Base-by-base conservation (phyloP, 441 rosid species). In the Kokia cookei region DNA sequence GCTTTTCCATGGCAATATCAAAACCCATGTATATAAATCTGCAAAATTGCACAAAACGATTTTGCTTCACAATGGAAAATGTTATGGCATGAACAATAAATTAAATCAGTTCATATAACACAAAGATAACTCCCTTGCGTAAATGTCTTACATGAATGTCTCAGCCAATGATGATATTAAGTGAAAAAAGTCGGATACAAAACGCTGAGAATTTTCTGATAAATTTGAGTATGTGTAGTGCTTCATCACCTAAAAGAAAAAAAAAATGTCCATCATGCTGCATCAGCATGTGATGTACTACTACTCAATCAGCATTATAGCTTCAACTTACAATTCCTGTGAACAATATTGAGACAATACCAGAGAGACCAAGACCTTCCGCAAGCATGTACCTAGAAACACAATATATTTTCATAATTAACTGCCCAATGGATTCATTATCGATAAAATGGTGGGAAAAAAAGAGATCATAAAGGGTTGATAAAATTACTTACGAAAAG, bases 11-110 rank as follows among this genome's bases (percentile, higher is more conserved):
- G 61, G 97, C 98, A 81, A 96, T 96, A 85, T 92, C 98, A 82
- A 93, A 96, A 32, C 99, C 99, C 98, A 93, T 92, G 89, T 93
- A 96, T 75, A 96, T 96, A 79, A 96, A 96, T 80, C 99, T 96
- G 94, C 83, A 82, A 22, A 78, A 81, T 70, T 59, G 61, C 59
- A 75, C 70, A 79, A 65, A 58, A 14, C 73, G 71, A 42, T 68
- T 65, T 76, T 74, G 69, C 45, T 78, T 58, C 65, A 71, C 61
- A 40, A 55, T 40, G 75, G 15, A 5, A 19, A 5, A 19, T 69
- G 76, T 48, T 61, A 71, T 74, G 61, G 50, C 51, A 72, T 54
- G 76, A 7, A 57, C 64, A 74, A 79, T 24, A 22, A 55, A 15
- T 48, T 48, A 43, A 45, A 29, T n/a, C 29, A 32, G 55, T 29